Percentiles rank a stretch among this genome's conserved stretches.
phyloP scores from a whole-genome alignment of 768 basidiomycete species.

The Neoboletus magnificus region DNA sequence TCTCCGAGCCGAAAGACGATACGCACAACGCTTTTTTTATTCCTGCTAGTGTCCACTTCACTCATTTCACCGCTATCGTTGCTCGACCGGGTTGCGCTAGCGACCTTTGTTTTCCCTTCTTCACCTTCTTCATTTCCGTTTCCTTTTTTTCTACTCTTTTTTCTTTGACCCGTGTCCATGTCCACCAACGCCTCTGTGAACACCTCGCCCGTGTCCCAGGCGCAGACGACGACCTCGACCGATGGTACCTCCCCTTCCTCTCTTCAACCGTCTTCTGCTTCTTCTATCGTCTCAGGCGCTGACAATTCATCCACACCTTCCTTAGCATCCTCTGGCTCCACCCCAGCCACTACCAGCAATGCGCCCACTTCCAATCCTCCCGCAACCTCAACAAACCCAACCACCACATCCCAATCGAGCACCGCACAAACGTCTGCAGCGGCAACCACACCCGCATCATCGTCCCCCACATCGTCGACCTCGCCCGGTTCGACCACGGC shows the following conservation, averaged over 20 bases:
- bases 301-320: slow-evolving; percentile 6
- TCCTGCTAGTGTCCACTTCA: no score
- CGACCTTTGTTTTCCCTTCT: not conserved
- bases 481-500: not conserved
- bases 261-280: not conserved
- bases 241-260: slow-evolving; percentile 22
- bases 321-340: not conserved
- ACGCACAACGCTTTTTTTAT: not conserved
- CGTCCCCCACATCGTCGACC: not conserved
- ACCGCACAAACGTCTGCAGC: not conserved
- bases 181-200: slow-evolving; percentile 9
- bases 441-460: not conserved
- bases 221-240: not conserved
- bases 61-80: not conserved
- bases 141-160: not conserved
- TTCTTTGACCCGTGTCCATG: slow-evolving; percentile 9
- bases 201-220: not conserved
- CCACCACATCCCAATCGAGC: not conserved
- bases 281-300: slow-evolving; percentile 11
- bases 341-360: not conserved
- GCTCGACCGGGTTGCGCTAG: not conserved
- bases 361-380: slow-evolving; percentile 1
- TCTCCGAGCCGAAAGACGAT: not conserved
- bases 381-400: not conserved
- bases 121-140: not conserved